Evolutionary conservation across 31 red algal genomes (phyloP).

Genomic region (Endocladia muricata): DNA sequence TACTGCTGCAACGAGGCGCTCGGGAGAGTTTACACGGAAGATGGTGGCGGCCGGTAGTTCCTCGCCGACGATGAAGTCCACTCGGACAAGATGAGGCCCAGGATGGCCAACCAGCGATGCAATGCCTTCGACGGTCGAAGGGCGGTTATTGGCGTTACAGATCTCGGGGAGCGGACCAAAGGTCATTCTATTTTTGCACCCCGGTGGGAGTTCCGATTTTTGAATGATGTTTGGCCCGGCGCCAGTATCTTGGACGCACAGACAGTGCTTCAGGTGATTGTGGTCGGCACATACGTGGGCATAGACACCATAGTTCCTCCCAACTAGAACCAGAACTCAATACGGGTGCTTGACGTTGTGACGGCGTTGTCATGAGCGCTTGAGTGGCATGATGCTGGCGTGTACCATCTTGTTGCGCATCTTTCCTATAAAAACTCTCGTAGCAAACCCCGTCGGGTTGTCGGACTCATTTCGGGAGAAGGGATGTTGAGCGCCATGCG

Average conservation of each 20-base stretch:
- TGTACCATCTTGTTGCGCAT: too few species aligned
- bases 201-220: constrained; percentile 1
- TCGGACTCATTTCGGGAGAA: too few species aligned
- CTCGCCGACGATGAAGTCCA: background rate
- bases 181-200: background rate
- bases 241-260: constrained; percentile 2
- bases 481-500: too few species aligned
- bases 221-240: constrained; percentile 16
- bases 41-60: background rate
- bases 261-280: background rate
- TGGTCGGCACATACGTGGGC: background rate
- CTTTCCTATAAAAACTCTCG: too few species aligned
- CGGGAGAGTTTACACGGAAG: background rate
- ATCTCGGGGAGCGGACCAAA: too few species aligned
- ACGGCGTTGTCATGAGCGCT: too few species aligned
- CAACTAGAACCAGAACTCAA: background rate
- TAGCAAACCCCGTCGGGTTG: too few species aligned
- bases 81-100: background rate
- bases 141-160: constrained; percentile 8
- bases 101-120: background rate
- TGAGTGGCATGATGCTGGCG: too few species aligned
- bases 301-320: background rate
- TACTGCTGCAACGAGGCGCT: background rate
- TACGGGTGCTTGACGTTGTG: too few species aligned
- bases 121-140: background rate